These are phyloP conservation scores for Hordeum vulgare DNA, from an alignment of 176 grass and related monocot genomes.

Conservation along the genomic window DNA sequence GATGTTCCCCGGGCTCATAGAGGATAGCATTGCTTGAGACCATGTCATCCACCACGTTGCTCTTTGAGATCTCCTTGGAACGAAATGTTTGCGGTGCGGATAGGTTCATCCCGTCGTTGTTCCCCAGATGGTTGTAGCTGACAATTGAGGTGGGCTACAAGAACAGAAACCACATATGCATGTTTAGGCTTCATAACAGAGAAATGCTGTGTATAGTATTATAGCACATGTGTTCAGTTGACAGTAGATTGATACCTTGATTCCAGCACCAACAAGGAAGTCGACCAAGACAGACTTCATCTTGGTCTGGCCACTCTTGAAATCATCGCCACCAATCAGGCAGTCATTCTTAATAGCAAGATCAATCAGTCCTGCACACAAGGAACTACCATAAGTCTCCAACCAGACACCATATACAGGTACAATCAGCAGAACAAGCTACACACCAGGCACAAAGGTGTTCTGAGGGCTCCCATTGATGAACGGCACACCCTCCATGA, in stretches of 20 bases:
- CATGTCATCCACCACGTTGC: constrained; percentile 95
- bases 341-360: constrained; percentile 78
- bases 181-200: background rate
- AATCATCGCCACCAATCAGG: constrained; percentile 89
- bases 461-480: constrained; percentile 99
- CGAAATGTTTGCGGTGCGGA: constrained; percentile 90
- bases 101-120: constrained; percentile 94
- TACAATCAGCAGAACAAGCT: background rate
- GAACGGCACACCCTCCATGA: constrained; percentile 77
- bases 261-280: constrained; percentile 94
- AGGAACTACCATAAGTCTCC: constrained; percentile 1
- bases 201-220: no score
- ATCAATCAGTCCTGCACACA: constrained; percentile 74
- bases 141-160: constrained; percentile 87
- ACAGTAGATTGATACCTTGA: constrained; percentile 54
- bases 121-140: constrained; percentile 94
- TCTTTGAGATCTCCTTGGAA: constrained; percentile 98
- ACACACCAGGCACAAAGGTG: constrained; percentile 82
- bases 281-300: constrained; percentile 95
- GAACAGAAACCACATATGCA: background rate
- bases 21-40: constrained; percentile 88
- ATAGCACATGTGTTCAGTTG: background rate
- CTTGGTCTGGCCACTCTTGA: constrained; percentile 97
- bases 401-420: background rate
- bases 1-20: constrained; percentile 85